Evolutionary conservation across 129 eudicot species (phyloP).

Genomic region (Heracleum sosnowskyi): DNA sequence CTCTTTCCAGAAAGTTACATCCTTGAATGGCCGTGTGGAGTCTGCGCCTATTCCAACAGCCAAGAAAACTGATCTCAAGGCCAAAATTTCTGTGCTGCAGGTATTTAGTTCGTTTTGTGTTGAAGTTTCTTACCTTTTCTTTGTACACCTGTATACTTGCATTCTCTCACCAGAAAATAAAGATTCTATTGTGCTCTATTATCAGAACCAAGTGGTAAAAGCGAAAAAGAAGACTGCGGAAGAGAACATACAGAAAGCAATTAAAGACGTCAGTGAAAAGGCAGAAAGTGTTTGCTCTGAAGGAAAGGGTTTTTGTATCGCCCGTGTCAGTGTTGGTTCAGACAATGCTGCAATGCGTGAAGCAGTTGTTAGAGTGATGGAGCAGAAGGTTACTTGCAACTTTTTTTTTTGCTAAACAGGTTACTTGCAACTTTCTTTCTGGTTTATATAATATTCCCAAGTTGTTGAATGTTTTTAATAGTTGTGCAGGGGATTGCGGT

Average conservation of each 20-base stretch:
- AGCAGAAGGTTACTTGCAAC: slow-evolving; percentile 66
- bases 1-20: slow-evolving; percentile 29
- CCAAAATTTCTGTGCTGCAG: slow-evolving; percentile 56
- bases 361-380: slow-evolving; percentile 88
- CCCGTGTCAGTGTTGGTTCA: slow-evolving; percentile 63
- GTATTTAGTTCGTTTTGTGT: slow-evolving; percentile 26
- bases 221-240: slow-evolving; percentile 68
- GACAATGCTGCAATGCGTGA: slow-evolving; percentile 82
- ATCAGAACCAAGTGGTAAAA: slow-evolving; percentile 62
- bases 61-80: slow-evolving; percentile 71
- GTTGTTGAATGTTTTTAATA: not conserved
- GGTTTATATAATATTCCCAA: not conserved
- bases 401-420: too few relatives aligned
- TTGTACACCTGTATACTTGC: not conserved
- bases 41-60: slow-evolving; percentile 71
- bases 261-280: slow-evolving; percentile 46
- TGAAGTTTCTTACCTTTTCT: not conserved
- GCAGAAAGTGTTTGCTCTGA: slow-evolving; percentile 70
- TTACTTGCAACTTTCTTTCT: not conserved
- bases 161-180: not conserved
- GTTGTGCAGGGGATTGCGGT: slow-evolving; percentile 59
- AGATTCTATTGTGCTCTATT: not conserved
- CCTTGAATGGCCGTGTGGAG: slow-evolving; percentile 74
- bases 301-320: slow-evolving; percentile 69
- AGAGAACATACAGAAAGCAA: slow-evolving; percentile 68